phyloP scores from a whole-genome alignment of 2,329 filamentous ascomycete species.

The Teratosphaeria gauchensis region DNA sequence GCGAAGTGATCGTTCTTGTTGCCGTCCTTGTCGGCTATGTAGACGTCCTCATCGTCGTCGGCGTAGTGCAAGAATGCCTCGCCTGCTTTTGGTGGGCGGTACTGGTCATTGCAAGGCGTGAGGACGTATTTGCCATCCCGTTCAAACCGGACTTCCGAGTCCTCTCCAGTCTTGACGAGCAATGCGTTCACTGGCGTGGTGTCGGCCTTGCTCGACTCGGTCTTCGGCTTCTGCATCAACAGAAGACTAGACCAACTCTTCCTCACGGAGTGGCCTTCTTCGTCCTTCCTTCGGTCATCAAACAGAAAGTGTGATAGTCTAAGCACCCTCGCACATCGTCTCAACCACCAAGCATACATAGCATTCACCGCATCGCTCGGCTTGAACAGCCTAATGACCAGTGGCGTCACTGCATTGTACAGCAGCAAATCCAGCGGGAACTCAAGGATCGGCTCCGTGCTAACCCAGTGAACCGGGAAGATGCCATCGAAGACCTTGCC shows the following conservation, averaged over 20 bases:
- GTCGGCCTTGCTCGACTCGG: neutral
- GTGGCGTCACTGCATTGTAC: constrained; percentile 91
- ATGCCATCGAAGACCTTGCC: constrained; percentile 57
- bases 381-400: constrained; percentile 74
- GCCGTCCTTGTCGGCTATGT: constrained; percentile 23
- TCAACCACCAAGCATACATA: constrained; percentile 96
- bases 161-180: constrained; percentile 9
- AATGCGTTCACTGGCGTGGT: neutral
- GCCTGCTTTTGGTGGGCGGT: constrained; percentile 79
- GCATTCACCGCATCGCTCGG: constrained; percentile 74
- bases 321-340: constrained; percentile 67
- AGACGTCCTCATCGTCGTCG: constrained; percentile 49
- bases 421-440: constrained; percentile 91
- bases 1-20: constrained; percentile 36
- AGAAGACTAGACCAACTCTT: constrained; percentile 21
- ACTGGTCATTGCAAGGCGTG: constrained; percentile 89
- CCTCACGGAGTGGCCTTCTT: constrained; percentile 54
- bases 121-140: constrained; percentile 75
- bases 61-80: constrained; percentile 66
- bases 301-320: constrained; percentile 90
- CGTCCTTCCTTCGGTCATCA: constrained; percentile 67
- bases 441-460: constrained; percentile 82
- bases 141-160: constrained; percentile 42
- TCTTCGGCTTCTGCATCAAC: constrained; percentile 5
- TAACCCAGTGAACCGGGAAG: constrained; percentile 86